Base-by-base conservation (phyloP, 805 yeast species). In the Sungouiozyma intestinalis region DNA sequence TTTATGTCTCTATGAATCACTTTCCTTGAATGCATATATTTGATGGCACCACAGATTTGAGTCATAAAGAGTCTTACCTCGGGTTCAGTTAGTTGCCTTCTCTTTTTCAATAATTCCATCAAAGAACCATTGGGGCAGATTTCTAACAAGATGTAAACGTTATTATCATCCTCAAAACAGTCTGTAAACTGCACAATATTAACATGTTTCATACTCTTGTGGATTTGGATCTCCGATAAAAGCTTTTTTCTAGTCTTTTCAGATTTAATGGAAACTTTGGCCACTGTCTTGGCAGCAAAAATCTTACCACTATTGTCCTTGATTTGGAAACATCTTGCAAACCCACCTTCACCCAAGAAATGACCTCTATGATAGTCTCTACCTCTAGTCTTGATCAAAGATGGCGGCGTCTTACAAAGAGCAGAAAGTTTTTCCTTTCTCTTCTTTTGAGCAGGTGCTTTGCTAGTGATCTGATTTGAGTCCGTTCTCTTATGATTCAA, bases 291-390 rank as follows among this genome's bases (percentile, higher is more conserved):
- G 27, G 98, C 98, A 16, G 98, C 99, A 63, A 72, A 92, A 1
- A 85, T 74, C 55, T 77, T 76, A 31, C 97, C 97, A 49, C 75
- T 69, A 47, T 86, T 82, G 64, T 88, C 95, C 59, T 83, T 85
- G 72, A 92, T 92, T 62, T 92, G 97, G 66, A 92, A 92, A 60
- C 99, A 92, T 58, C 97, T 77, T 15, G 98, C 99, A 69, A 92
- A 92, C 0, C 99, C 99, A 46, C 99, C 99, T 67, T 90, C 97
- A 32, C 98, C 98, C 31, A 92, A 69, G 54, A 87, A 88, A 45
- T 72, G 72, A 1, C 97, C 97, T 58, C 97, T 76, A 49, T 83
- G 85, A 63, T 84, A 92, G 53, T 87, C 94, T 58, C 85, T 77
- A 36, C 96, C 96, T 64, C 88, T 76, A 35, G 92, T 85, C 52